Percentiles rank a stretch among this genome's conserved stretches.
These are phyloP conservation scores for Prunus dulcis DNA, from an alignment of 306 rosid species.

Conservation along the genomic window DNA sequence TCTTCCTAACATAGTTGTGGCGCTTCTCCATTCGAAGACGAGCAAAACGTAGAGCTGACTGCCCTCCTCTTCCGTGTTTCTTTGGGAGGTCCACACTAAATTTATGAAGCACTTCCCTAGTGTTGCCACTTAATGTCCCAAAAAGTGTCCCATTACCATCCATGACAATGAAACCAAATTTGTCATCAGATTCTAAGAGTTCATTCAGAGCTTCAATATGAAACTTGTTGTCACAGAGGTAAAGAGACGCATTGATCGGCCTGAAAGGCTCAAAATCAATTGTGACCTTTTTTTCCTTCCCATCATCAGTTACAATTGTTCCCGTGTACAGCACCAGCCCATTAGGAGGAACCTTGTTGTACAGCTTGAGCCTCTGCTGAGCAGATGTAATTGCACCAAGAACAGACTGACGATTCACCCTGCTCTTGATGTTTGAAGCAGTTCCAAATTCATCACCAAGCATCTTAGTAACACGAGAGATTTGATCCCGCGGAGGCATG, in stretches of 20 bases:
- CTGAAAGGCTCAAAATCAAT: slow-evolving; percentile 89
- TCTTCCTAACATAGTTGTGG: slow-evolving; percentile 85
- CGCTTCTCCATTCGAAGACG: slow-evolving; percentile 93
- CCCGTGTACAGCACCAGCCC: slow-evolving; percentile 85
- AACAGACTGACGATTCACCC: slow-evolving; percentile 89
- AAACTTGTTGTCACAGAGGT: slow-evolving; percentile 88
- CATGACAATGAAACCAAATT: slow-evolving; percentile 86
- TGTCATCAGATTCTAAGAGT: slow-evolving; percentile 85
- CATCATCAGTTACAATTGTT: slow-evolving; percentile 83
- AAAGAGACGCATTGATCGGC: slow-evolving; percentile 84
- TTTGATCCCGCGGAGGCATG: slow-evolving; percentile 92
- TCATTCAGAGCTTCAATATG: slow-evolving; percentile 87
- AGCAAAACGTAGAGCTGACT: slow-evolving; percentile 85
- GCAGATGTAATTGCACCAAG: slow-evolving; percentile 89
- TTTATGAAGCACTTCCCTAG: slow-evolving; percentile 84
- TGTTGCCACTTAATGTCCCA: slow-evolving; percentile 86
- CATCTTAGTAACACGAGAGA: slow-evolving; percentile 92
- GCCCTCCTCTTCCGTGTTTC: slow-evolving; percentile 96
- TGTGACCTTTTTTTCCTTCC: slow-evolving; percentile 91
- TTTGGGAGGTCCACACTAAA: slow-evolving; percentile 83
- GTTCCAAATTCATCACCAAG: slow-evolving; percentile 93
- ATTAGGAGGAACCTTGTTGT: slow-evolving; percentile 85
- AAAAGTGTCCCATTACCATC: slow-evolving; percentile 93
- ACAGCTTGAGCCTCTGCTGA: slow-evolving; percentile 83
- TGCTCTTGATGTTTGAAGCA: slow-evolving; percentile 87